These are phyloP conservation scores for Prunus kanzakura DNA, from an alignment of 306 rosid genomes.

Conservation along the genomic window DNA sequence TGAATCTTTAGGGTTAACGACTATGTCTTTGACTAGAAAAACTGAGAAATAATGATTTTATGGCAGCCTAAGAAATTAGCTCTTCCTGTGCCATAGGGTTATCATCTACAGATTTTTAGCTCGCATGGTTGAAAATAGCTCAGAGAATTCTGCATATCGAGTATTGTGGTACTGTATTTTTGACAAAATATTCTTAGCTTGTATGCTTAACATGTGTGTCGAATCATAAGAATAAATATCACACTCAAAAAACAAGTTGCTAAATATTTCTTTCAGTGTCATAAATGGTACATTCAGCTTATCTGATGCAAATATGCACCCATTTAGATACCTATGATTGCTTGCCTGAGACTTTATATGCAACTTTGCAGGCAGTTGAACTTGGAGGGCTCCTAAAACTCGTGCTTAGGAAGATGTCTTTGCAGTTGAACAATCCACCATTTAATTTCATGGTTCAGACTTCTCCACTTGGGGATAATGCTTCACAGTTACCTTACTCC, in stretches of 20 bases:
- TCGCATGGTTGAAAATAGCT: background rate
- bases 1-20: background rate
- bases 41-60: background rate
- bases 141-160: background rate
- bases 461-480: constrained; percentile 40
- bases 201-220: background rate
- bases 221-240: background rate
- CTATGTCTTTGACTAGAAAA: background rate
- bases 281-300: background rate
- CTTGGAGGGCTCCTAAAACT: constrained; percentile 73
- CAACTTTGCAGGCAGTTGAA: constrained; percentile 60
- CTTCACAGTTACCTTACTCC: constrained; percentile 44
- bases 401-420: constrained; percentile 59
- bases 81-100: background rate
- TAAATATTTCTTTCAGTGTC: background rate
- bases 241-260: background rate
- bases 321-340: background rate
- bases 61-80: background rate
- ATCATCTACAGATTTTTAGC: background rate
- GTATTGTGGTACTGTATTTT: background rate
- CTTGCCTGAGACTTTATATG: background rate
- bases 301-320: background rate
- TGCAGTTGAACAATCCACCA: constrained; percentile 81
- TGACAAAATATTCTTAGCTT: background rate
- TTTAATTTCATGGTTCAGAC: constrained; percentile 79